These are phyloP conservation scores for Carex pumila DNA, from an alignment of 176 grass and related monocot species.

Conservation along the genomic window DNA sequence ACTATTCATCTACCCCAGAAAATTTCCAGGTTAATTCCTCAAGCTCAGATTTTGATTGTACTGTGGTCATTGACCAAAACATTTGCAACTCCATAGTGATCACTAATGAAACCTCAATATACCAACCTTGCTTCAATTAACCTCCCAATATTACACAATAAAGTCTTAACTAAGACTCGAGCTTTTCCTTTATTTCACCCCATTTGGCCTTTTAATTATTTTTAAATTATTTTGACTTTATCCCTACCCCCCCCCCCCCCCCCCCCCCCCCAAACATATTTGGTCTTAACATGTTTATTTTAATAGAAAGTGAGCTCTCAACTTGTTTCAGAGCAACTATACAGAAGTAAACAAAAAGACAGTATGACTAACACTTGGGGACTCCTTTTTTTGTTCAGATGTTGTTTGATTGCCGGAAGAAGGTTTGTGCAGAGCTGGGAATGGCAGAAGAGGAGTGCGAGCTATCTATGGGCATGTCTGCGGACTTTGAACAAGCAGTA, in stretches of 20 bases:
- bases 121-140: not conserved
- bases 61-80: not conserved
- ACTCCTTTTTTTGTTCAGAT: conserved; percentile 22
- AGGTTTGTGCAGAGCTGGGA: conserved; percentile 67
- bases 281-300: not conserved
- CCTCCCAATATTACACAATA: not conserved
- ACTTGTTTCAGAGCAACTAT: not conserved
- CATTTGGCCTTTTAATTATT: not conserved
- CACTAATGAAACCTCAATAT: not conserved
- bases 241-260: no score
- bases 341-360: not conserved
- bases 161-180: not conserved
- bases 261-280: no score
- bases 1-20: conserved; percentile 92
- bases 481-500: conserved; percentile 95
- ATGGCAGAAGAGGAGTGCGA: conserved; percentile 72
- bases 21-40: conserved; percentile 63
- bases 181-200: not conserved
- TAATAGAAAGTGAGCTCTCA: not conserved
- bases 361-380: not conserved
- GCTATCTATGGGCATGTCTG: conserved; percentile 98
- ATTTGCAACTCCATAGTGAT: not conserved
- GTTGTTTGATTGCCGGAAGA: conserved; percentile 41
- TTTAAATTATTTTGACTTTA: not conserved
- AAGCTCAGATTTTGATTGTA: not conserved